Base-by-base conservation (phyloP, 495 filamentous ascomycete genomes). In the Lasiosphaeris hirsuta region DNA sequence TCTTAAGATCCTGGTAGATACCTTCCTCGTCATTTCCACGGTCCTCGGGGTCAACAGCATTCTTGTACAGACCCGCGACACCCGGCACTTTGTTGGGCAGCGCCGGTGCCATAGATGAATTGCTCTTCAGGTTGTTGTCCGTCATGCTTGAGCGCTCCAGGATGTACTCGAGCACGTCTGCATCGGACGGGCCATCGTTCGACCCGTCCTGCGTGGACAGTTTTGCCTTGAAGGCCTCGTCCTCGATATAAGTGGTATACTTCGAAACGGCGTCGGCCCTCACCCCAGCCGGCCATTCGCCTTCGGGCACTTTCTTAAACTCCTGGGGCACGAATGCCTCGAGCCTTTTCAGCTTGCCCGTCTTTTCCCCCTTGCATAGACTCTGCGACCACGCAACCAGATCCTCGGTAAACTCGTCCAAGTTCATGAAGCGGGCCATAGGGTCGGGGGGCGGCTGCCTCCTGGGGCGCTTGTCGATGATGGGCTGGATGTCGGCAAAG, bases 401-500 rank as follows among this genome's bases (percentile, higher is more conserved):
- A 38, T 81, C 73, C 7, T 77, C 68, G 51, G 85, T 76, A 52
- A 82, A 81, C 18, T 82, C 78, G 44, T 79, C 81, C 63, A 87
- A 69, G 65, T 87, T 80, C 80, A 90, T 88, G 54, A 86, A 75
- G 51, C 78, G 77, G 30, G 79, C 72, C n/a, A 78, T 76, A 58
- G 82, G 83, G 64, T 88, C 84, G 8, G 77, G 69, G 4, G 70
- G 68, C 44, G 69, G 51, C 52, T 58, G 58, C 42, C 51, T 65
- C 52, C 57, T 59, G 11, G 68, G 66, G 15, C 70, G 69, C 61
- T 73, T 77, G 76, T 96, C 92, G 60, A 96, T 75, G 14, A 89
- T 79, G 56, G 90, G 88, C 69, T 88, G 83, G 57, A 89, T 81
- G 39, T 78, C 73, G 37, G 88, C 82, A 59, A 97, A 86, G 76